These are phyloP conservation scores for Coemansia sp. DNA, from an alignment of 192 early-diverging fungal species.

Conservation along the genomic window DNA sequence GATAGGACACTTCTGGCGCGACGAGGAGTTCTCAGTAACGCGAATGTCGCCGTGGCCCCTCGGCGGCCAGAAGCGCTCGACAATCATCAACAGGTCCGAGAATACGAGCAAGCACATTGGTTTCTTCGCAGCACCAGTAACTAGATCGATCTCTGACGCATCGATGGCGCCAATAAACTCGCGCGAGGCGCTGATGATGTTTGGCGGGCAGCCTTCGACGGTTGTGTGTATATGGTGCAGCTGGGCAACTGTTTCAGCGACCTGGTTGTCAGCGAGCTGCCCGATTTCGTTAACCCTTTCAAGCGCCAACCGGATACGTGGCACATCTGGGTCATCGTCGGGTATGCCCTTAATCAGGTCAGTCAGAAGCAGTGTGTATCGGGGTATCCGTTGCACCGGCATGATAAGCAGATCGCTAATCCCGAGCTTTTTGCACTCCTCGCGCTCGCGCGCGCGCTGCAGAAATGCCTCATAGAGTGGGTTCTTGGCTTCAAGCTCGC, in stretches of 20 bases:
- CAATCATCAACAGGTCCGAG: constrained; percentile 54
- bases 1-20: constrained; percentile 18
- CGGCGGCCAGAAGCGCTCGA: constrained; percentile 54
- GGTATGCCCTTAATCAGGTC: constrained; percentile 48
- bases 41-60: constrained; percentile 45
- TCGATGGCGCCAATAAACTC: constrained; percentile 54
- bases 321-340: constrained; percentile 41
- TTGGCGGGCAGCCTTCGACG: constrained; percentile 54
- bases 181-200: constrained; percentile 58
- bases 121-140: constrained; percentile 43
- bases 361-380: constrained; percentile 70
- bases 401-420: constrained; percentile 74
- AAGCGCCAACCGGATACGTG: constrained; percentile 44
- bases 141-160: constrained; percentile 49
- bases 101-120: constrained; percentile 53
- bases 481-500: constrained; percentile 57
- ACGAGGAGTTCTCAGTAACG: constrained; percentile 29
- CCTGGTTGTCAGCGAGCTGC: constrained; percentile 55
- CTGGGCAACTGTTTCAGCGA: constrained; percentile 50
- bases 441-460: constrained; percentile 56
- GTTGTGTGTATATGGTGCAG: constrained; percentile 54
- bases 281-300: constrained; percentile 56
- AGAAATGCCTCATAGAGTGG: constrained; percentile 56
- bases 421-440: constrained; percentile 61
- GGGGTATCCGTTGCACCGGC: constrained; percentile 76